phyloP scores from a whole-genome alignment of 2,329 filamentous ascomycete species.

The Ustulina deusta region DNA sequence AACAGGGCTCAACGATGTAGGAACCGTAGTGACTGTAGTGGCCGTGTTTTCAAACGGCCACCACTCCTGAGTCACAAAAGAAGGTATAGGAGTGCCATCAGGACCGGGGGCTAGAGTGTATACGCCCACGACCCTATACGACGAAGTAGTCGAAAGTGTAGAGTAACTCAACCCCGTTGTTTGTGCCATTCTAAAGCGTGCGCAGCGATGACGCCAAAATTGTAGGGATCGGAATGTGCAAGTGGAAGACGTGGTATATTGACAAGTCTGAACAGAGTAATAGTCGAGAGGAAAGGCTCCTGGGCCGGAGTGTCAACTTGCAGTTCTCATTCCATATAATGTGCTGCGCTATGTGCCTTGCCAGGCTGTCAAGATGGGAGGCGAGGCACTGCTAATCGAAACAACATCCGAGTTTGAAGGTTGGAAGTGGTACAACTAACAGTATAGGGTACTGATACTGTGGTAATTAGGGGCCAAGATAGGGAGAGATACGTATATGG shows the following conservation, averaged over 20 bases:
- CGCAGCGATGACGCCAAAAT: neutral
- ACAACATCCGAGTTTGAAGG: too few relatives aligned
- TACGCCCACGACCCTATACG: constrained; percentile 1
- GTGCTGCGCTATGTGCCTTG: too few relatives aligned
- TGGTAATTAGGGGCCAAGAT: too few relatives aligned
- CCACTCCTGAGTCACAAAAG: neutral
- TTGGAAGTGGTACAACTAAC: too few relatives aligned
- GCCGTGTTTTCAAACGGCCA: neutral
- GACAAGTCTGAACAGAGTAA: neutral
- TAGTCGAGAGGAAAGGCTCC: neutral
- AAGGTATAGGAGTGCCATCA: neutral
- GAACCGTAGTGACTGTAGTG: too few relatives aligned
- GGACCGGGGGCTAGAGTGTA: neutral
- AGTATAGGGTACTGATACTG: neutral
- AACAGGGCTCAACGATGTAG: neutral
- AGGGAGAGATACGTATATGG: too few relatives aligned
- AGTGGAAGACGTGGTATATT: neutral
- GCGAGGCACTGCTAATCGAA: neutral
- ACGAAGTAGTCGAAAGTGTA: neutral
- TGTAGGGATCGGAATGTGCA: neutral
- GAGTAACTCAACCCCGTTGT: neutral
- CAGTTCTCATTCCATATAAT: too few relatives aligned
- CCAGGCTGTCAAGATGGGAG: too few relatives aligned
- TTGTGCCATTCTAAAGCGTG: constrained; percentile 1
- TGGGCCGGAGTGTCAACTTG: too few relatives aligned